Evolutionary conservation across 2,329 filamentous ascomycete genomes (phyloP), one percentile per base, ranked within the genome.

Genomic region (Neonectria sp.): DNA sequence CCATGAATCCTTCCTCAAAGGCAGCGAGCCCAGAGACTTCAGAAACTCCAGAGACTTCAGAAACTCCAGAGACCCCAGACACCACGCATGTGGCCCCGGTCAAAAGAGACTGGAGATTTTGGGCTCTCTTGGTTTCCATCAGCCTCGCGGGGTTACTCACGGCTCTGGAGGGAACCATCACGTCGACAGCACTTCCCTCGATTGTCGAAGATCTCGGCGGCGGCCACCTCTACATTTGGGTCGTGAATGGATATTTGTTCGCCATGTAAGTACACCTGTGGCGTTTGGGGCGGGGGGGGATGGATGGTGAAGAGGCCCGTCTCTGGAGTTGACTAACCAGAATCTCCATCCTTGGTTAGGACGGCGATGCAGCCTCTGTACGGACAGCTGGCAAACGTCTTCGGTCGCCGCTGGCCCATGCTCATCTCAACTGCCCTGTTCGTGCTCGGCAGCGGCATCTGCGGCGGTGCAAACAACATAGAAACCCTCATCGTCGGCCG

Each of bases 321-420:
- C 8, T 33, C 66, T 3, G 55, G 59, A 62, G 37, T 27, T 21
- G 33, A 48, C 43, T 49, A 35, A 59, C 56, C 27, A 25, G 24
- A 46, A 29, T 24, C 29, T 40, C n/a, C 21, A 37, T n/a, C 27
- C 49, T 40, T 31, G 37, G 27, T 17, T 49, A 61, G 55, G 1
- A 68, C 63, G 7, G 82, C 82, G 2, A 77, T 86, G 11, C 84
- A 85, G 60, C 86, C 86, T 0, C 68, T 87, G 0, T 84, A 83
- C 55, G 85, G 84, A 1, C 85, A 88, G 69, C 64, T 85, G 0
- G 79, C 83, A 31, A 81, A 88, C 67, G 80, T 88, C 24, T 88
- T 85, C 60, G 87, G 88, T 15, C 80, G 87, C 2, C 80, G 84
- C 25, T 81, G 76, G 60, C 72, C 80, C 3, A 77, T 79, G 4